Base-by-base conservation (phyloP, 2,329 filamentous ascomycete species). In the Leptodontidium sp. region DNA sequence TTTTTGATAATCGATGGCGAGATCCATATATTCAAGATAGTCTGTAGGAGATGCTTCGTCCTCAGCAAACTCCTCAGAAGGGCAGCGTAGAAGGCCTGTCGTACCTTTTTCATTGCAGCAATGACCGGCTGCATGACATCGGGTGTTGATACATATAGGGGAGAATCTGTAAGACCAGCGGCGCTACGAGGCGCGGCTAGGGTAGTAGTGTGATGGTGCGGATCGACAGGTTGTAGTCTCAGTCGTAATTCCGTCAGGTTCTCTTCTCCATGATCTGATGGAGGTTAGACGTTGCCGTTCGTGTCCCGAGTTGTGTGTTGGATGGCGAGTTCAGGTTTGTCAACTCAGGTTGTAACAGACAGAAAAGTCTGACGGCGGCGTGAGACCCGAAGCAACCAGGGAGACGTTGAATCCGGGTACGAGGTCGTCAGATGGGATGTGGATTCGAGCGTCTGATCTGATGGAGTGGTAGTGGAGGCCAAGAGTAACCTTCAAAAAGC, bases 41-140 rank as follows among this genome's bases (percentile, higher is more conserved):
- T 85, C 75, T 87, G 84, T 68, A 90, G 78, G 70, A 90, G 80
- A 61, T 87, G 87, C 80, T 86, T 89, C 73, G 88, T 88, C 63
- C 84, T 83, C 61, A 88, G 80, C 66, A 90, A 81, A 74, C 86
- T 87, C 80, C 84, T 88, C 77, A 89, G 50, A 65, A 86, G 79
- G 69, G 86, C 87, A 72, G 85, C 82, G 70, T 87, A 74, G 75
- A 90, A 80, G 59, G 83, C 82, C 78, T 84, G 85, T 72, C 83
- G 85, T 74, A 90, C 80, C 62, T 82, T 83, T 77, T 84, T 81
- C 87, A 90, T 90, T 78, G 84, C 82, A 82, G 82, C 82, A 83
- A 82, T 80, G 83, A 87, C 80, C 75, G 83, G 80, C 80, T 81
- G 83, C 84, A 84, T 77, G 62, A 67, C 72, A 75, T 73, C 66